Evolutionary conservation across 179 eudicot species (phyloP), one percentile per base, ranked within the genome.

Genomic region (Heliamphora pulchella): DNA sequence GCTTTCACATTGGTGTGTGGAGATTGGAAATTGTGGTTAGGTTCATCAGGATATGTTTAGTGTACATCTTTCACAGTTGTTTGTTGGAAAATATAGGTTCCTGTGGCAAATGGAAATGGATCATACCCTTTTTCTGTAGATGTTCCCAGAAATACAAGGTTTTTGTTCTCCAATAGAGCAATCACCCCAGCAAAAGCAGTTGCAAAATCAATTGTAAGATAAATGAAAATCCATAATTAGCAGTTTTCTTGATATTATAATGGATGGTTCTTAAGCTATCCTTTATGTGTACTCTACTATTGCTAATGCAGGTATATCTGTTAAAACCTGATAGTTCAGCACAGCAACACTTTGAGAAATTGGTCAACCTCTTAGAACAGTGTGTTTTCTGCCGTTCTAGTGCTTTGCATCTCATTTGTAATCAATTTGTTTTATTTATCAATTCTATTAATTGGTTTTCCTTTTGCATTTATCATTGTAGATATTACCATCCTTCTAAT

Each of bases 401-500:
- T 79, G 57, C 72, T 76, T 48, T 66, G 20, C 62, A 46, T 77
- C 57, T 14, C 10, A 76, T 71, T 81, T 71, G 18, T 39, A n/a
- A 75, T 80, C 22, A 13, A 14, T 14, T 67, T 67, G 22, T 53
- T 54, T 78, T 67, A 70, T 54, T 78, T 82, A 57, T 77, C 69
- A 57, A 53, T 76, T 20, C 39, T 53, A 20, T 48, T 75, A 51
- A 58, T 82, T 59, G 77, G 83, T 63, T 74, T 58, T 71, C 67
- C 76, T 63, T 69, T 65, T 57, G 54, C 59, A 70, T 39, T 69
- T 72, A 46, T 82, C 31, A 14, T 80, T 87, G 57, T 82, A 96
- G 99, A 80, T 96, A 94, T 84, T 96, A 96, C 79, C 99, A 96
- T 85, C 99, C 99, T 51, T 96, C 99, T 74, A 96, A 96, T 89